phyloP scores from a whole-genome alignment of 805 yeast species.

The Alloascoidea africana region DNA sequence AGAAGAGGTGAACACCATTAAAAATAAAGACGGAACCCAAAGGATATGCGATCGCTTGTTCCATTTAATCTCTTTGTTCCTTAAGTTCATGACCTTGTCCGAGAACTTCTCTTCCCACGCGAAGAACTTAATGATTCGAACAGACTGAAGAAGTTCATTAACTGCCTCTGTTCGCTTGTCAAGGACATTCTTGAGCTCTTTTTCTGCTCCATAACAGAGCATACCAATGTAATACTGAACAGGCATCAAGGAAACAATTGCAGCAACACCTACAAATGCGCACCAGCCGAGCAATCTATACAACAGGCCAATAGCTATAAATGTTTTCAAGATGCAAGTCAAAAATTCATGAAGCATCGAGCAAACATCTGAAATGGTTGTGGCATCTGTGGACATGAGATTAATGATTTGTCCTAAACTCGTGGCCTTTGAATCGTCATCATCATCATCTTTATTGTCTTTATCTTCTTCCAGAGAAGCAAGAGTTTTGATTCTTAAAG shows the following conservation, averaged over 20 bases:
- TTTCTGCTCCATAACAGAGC: too few relatives aligned
- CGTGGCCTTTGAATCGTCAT: constrained; percentile 12
- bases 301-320: constrained; percentile 50
- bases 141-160: constrained; percentile 84
- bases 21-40: constrained; percentile 53
- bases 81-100: constrained; percentile 49
- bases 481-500: constrained; percentile 63
- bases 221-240: constrained; percentile 44
- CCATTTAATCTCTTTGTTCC: constrained; percentile 55
- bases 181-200: constrained; percentile 61
- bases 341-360: constrained; percentile 81
- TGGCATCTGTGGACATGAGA: constrained; percentile 89
- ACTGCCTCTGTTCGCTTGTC: constrained; percentile 86
- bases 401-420: constrained; percentile 90
- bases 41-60: constrained; percentile 44
- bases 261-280: constrained; percentile 66
- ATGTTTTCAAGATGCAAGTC: constrained; percentile 54
- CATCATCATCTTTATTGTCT: constrained; percentile 9
- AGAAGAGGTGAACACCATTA: constrained; percentile 79
- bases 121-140: constrained; percentile 85
- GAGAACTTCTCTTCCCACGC: constrained; percentile 91
- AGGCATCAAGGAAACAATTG: constrained; percentile 56
- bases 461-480: constrained; percentile 10
- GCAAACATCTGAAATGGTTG: constrained; percentile 87
- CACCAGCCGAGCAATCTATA: constrained; percentile 72